Conservation (phyloP, 192 early-diverging fungal species). For the Helicostylum pulchrum region DNA sequence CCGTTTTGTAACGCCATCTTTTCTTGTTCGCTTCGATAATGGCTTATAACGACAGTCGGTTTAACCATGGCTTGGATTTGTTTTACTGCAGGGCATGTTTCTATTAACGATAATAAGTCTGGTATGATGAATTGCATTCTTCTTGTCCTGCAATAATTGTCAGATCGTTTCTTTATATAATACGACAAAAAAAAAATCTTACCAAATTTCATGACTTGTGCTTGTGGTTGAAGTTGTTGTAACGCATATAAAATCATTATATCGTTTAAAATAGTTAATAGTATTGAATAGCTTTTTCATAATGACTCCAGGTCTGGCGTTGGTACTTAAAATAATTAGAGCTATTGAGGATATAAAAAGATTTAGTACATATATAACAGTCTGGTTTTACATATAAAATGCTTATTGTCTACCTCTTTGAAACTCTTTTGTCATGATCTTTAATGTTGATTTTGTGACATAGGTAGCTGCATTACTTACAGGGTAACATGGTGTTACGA, state of each 20-base stretch:
- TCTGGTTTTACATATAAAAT: too few species aligned
- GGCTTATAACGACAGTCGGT: neutral
- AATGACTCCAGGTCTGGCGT: neutral
- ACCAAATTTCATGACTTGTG: constrained; percentile 29
- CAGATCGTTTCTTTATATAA: too few species aligned
- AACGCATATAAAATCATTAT: constrained; percentile 25
- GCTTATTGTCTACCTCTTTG: constrained; percentile 12
- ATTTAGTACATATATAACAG: neutral
- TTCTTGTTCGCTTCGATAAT: constrained; percentile 21
- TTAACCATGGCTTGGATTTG: constrained; percentile 17
- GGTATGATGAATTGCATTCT: constrained; percentile 22
- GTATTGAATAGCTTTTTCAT: constrained; percentile 24
- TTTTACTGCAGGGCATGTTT: neutral
- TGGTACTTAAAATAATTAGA: neutral
- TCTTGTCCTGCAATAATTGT: constrained; percentile 11
- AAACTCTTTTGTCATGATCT: constrained; percentile 20
- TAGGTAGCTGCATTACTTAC: constrained; percentile 20
- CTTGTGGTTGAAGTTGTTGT: constrained; percentile 4
- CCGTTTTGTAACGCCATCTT: constrained; percentile 4
- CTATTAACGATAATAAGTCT: constrained; percentile 11
- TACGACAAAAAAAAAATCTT: neutral
- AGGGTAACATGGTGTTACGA: constrained; percentile 34
- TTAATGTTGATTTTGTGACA: constrained; percentile 23
- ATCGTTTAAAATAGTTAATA: constrained; percentile 1
- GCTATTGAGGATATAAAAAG: neutral